A percentile compares a stretch with the other conserved stretches of the same genome.
Evolutionary conservation across 2,329 filamentous ascomycete genomes (phyloP).

Genomic region (Xylaria sp.): DNA sequence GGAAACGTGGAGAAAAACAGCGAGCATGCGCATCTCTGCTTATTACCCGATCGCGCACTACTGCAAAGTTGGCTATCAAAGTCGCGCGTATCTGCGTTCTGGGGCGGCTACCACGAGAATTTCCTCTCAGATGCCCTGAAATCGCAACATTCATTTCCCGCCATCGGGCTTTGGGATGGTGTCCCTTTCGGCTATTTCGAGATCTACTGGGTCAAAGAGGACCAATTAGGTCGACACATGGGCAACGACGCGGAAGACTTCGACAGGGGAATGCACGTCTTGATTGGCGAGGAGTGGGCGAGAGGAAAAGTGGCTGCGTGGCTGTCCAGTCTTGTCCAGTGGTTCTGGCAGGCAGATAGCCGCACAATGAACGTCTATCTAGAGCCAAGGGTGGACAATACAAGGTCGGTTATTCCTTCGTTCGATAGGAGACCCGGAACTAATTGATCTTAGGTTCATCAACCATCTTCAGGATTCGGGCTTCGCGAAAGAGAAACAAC

Average conservation of each 20-base stretch:
- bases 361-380: constrained; percentile 85
- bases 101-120: constrained; percentile 74
- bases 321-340: constrained; percentile 89
- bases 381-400: constrained; percentile 92
- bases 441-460: constrained; percentile 72
- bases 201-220: constrained; percentile 98
- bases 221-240: constrained; percentile 77
- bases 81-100: constrained; percentile 84
- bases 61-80: constrained; percentile 91
- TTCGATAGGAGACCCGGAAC: too few relatives aligned
- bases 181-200: constrained; percentile 98
- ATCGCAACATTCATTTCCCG: constrained; percentile 83
- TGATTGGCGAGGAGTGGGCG: constrained; percentile 93
- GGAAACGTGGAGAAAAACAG: constrained; percentile 54
- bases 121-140: constrained; percentile 76
- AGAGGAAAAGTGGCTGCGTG: constrained; percentile 84
- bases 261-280: constrained; percentile 87
- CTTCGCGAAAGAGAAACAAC: constrained; percentile 87
- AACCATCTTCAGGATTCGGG: constrained; percentile 77
- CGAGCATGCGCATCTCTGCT: constrained; percentile 54
- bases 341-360: constrained; percentile 79
- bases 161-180: constrained; percentile 92
- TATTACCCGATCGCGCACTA: constrained; percentile 66
- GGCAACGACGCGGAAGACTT: constrained; percentile 77
- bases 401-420: constrained; percentile 70